phyloP scores from a whole-genome alignment of 1,139 yeast species.

The Suhomyces taliae region DNA sequence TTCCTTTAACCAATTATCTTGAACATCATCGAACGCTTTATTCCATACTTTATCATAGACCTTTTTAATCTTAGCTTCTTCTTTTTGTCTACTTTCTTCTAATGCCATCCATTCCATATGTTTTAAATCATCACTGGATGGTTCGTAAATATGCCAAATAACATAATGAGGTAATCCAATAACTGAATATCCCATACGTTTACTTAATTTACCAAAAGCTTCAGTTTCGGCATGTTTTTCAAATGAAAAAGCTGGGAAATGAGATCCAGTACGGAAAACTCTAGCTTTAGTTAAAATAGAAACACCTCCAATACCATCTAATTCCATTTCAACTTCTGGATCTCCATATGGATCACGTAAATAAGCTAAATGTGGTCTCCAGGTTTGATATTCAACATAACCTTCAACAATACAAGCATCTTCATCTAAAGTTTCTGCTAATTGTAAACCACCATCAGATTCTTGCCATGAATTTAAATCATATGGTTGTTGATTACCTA shows the following conservation, averaged over 20 bases:
- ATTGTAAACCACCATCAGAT: constrained; percentile 75
- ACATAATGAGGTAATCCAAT: constrained; percentile 88
- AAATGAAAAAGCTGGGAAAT: constrained; percentile 88
- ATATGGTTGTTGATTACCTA: constrained; percentile 86
- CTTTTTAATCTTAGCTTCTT: constrained; percentile 64
- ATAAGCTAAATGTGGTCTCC: constrained; percentile 90
- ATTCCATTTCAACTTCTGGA: constrained; percentile 81
- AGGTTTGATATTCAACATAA: constrained; percentile 86
- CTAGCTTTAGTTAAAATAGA: constrained; percentile 77
- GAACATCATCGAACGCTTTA: constrained; percentile 74
- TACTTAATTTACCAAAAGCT: constrained; percentile 85
- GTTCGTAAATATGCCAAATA: constrained; percentile 91
- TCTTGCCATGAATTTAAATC: constrained; percentile 93
- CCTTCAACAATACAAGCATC: constrained; percentile 93
- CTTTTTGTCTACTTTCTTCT: constrained; percentile 74
- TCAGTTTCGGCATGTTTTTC: constrained; percentile 93
- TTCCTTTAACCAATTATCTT: constrained; percentile 66
- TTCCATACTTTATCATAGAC: constrained; percentile 76
- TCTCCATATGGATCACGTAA: constrained; percentile 85
- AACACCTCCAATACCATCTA: constrained; percentile 92
- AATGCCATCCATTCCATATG: constrained; percentile 98
- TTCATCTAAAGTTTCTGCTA: constrained; percentile 76
- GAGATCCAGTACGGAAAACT: constrained; percentile 78
- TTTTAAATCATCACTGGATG: constrained; percentile 80
- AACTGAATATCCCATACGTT: constrained; percentile 78